Evolutionary conservation across 1,284 basidiomycete species (phyloP), one percentile per base, ranked within the genome.

Genomic region (Cutaneotrichosporon daszewskae): DNA sequence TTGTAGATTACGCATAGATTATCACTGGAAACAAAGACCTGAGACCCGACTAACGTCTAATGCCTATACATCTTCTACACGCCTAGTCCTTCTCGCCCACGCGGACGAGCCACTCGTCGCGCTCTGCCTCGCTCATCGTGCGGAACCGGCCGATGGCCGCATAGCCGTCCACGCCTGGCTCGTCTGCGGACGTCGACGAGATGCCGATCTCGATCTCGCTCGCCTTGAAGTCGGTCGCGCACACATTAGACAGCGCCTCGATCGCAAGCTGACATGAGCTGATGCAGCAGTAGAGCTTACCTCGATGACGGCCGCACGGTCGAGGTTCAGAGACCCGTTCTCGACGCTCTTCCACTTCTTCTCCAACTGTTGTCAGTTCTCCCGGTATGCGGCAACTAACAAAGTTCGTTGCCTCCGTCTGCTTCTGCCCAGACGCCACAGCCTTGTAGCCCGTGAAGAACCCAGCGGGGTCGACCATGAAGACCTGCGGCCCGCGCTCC

Each of bases 391-490:
- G 19, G 17, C 18, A 24, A n/a, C 68, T 52, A 39, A 73, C 70
- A 63, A 88, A 87, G 72, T 97, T 98, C 82, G 92, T 96, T 4
- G 91, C 91, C 67, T 99, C 95, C 59, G 95, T 92, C 65, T 98
- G 94, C 66, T 99, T 99, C 71, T 94, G 88, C 1, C 95, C 95
- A 1, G 90, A 84, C 1, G 92, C 83, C 2, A 94, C 95, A 17
- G 94, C 95, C 58, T 96, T 90, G 77, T 94, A 98, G 2, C 95
- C 95, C 33, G 96, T 88, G 68, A 91, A 99, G 75, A 95, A 97
- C 3, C 95, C 95, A 1, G 95, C 95, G 6, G 95, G 95, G 68
- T 99, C 95, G 47, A 98, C 83, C 73, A 96, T 96, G 79, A 96
- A 98, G 60, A 87, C 81, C 72, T 96, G 94, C 12, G 95, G 92